Evolutionary conservation across 192 early-diverging fungal species (phyloP), one percentile per base, ranked within the genome.

Genomic region (Coemansia sp.): DNA sequence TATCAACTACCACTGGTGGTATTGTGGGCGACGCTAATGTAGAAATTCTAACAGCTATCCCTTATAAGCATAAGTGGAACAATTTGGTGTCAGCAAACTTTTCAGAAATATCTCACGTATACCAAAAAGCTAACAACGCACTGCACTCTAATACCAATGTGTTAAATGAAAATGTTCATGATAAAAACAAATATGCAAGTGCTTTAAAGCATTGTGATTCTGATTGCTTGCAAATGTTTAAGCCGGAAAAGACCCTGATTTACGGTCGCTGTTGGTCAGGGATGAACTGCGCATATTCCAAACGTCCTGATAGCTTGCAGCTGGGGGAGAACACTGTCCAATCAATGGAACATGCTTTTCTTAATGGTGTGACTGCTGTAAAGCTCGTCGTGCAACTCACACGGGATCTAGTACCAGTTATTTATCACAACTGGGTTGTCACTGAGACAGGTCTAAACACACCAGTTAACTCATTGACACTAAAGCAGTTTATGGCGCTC

Each of bases 381-480:
- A 95, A 98, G 74, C 96, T 98, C 84, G 94, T 96, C 64, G 93
- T 94, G 19, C 96, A 98, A 82, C 76, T 98, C 61, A 94, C 94
- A 5, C 92, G 91, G 62, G 95, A 98, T 67, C 69, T 86, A 64
- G 86, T 87, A 0, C 92, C 92, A 5, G 91, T 96, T 21, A 71
- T 98, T 36, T 98, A 98, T 71, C 96, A 98, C 62, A 94, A 98
- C 74, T 96, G 93, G 93, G 88, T 84, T 0, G 86, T 90, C n/a
- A 87, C 87, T 2, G 91, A 90, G 59, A 88, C 89, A 1, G 87
- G 88, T 0, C 61, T 88, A 27, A 88, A 89, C 42, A 86, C 89
- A 39, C 89, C 87, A 0, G 77, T 94, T 19, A 85, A 86, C 58
- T 66, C 84, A 5, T 80, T 95, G 24, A 89, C 90, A 4, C 78